Percentiles rank a stretch among this genome's conserved stretches.
Conservation (phyloP, 148 eudicot genomes). For the Chenopodium suecicum region DNA sequence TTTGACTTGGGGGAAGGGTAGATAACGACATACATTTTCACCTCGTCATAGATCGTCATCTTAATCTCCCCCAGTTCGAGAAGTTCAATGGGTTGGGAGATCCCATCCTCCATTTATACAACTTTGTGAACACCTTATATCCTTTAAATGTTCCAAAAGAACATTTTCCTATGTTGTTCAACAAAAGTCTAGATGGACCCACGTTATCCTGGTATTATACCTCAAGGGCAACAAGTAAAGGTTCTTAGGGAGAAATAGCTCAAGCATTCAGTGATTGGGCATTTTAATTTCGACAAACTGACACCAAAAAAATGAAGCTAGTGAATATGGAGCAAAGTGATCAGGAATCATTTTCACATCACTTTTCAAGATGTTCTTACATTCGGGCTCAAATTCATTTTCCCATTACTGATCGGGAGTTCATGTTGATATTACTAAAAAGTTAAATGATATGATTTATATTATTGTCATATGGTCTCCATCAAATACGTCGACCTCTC, state of each 20-base stretch:
- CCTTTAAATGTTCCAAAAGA: too few species aligned
- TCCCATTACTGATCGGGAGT: background rate
- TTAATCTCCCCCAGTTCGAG: too few species aligned
- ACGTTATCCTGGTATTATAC: too few species aligned
- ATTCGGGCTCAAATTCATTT: background rate
- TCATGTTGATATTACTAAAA: background rate
- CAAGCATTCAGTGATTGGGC: background rate
- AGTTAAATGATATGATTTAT: background rate
- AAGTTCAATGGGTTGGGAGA: background rate
- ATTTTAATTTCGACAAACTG: background rate
- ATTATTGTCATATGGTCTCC: background rate
- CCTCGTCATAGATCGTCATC: too few species aligned
- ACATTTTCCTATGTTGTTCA: too few species aligned
- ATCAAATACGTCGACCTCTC: background rate
- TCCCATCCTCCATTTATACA: background rate
- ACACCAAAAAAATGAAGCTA: background rate
- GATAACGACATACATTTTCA: too few species aligned
- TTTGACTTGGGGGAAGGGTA: too few species aligned
- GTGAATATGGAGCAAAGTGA: background rate
- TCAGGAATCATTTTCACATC: background rate
- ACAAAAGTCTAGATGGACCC: too few species aligned
- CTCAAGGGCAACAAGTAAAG: too few species aligned
- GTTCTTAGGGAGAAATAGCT: background rate
- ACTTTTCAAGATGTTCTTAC: background rate
- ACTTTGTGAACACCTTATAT: background rate